A percentile compares a stretch with the other conserved stretches of the same genome.
Evolutionary conservation across 1,284 basidiomycete genomes (phyloP).

Genomic region (Heterobasidion annosum): DNA sequence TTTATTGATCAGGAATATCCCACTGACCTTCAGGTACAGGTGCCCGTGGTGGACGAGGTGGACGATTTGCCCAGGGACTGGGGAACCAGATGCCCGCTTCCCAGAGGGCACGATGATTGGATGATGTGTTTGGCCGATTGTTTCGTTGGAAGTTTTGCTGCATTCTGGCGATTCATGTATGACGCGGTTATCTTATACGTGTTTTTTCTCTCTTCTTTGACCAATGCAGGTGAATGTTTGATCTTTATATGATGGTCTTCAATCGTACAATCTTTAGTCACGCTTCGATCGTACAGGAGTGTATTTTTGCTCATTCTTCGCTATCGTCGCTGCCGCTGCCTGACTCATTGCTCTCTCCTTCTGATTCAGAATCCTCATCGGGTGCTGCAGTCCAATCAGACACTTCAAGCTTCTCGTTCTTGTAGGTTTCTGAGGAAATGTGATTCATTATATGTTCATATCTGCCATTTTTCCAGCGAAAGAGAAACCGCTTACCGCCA

Average conservation of each 20-base stretch:
- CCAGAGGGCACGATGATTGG: neutral
- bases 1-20: neutral
- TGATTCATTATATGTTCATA: neutral
- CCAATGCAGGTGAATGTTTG: too few species aligned
- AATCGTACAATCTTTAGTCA: too few species aligned
- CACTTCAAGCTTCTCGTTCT: slow-evolving; percentile 24
- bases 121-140: neutral
- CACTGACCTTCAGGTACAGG: slow-evolving; percentile 20
- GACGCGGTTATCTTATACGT: too few species aligned
- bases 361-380: slow-evolving; percentile 11
- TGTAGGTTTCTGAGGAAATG: slow-evolving; percentile 16
- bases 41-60: slow-evolving; percentile 56
- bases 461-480: neutral
- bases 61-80: slow-evolving; percentile 70
- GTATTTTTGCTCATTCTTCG: slow-evolving; percentile 2
- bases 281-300: too few species aligned
- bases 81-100: slow-evolving; percentile 57
- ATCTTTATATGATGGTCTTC: too few species aligned
- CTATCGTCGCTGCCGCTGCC: slow-evolving; percentile 8
- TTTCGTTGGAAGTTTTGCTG: neutral
- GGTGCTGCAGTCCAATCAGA: slow-evolving; percentile 25
- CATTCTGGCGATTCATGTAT: neutral
- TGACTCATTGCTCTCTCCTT: slow-evolving; percentile 2
- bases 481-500: slow-evolving; percentile 42
- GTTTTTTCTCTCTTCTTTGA: too few species aligned